These are phyloP conservation scores for Metrosideros polymorpha DNA, from an alignment of 441 rosid species.

Conservation along the genomic window DNA sequence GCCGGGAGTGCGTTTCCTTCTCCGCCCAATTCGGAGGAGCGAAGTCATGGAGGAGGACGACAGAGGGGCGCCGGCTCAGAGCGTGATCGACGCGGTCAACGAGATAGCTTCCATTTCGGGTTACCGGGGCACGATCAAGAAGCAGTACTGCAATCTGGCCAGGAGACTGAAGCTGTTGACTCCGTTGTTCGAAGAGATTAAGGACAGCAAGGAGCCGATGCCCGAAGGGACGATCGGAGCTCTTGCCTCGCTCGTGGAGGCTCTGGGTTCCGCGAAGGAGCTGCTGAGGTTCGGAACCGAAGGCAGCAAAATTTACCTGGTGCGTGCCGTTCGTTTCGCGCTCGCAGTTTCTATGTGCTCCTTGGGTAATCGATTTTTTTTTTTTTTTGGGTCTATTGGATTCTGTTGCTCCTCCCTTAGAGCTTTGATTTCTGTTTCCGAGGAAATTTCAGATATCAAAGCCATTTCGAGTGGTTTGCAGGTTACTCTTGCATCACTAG, in stretches of 20 bases:
- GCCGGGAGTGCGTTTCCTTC: neutral
- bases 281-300: conserved; percentile 58
- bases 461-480: neutral
- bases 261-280: conserved; percentile 52
- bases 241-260: conserved; percentile 39
- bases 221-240: conserved; percentile 35
- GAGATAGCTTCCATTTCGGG: conserved; percentile 55
- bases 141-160: conserved; percentile 55
- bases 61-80: conserved; percentile 27
- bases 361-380: neutral
- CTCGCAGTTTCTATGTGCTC: neutral
- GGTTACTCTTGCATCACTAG: neutral
- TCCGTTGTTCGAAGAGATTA: conserved; percentile 86
- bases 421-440: conserved; percentile 20
- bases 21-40: neutral
- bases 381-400: neutral
- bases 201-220: conserved; percentile 43
- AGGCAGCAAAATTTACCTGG: conserved; percentile 82
- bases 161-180: conserved; percentile 67
- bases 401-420: neutral
- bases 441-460: neutral
- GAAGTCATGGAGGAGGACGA: conserved; percentile 29
- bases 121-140: conserved; percentile 48
- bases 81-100: conserved; percentile 51
- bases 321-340: conserved; percentile 16